Base-by-base conservation (phyloP, 169 alveolate species). In the Plasmodium coatneyi region DNA sequence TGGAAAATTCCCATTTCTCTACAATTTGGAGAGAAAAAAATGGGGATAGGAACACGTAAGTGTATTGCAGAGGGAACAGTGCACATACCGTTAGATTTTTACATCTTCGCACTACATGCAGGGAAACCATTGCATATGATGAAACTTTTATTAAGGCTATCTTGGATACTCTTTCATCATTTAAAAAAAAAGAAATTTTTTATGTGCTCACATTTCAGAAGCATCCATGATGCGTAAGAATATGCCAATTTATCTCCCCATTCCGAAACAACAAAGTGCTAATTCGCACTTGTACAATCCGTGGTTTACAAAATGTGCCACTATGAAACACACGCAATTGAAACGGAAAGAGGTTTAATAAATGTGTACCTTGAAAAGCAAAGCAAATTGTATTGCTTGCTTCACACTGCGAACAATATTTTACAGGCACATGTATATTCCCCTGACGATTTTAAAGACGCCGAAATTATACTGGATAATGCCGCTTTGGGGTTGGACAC, bases 381-480 rank as follows among this genome's bases (percentile, higher is more conserved):
- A 32, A 78, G 91, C 49, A 89, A 80, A 43, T 71, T 89, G 16
- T 89, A 79, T 80, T 89, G 94, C 78, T 70, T 89, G 71, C 83
- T 89, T 25, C 94, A 89, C 72, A 89, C 94, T 16, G 76, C 83
- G 49, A 89, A 89, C 74, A 89, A 89, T 80, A 89, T 89, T 19
- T 89, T 89, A 81, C 94, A 89, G 71, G 94, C 83, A 14, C 94
- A 89, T 43, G 76, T 89, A 66, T 89, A 80, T 66, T 56, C 90
- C 5, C 82, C 90, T 32, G 28, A 89, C 25, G 94, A 89, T 70
- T 89, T 89, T 89, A 79, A 41, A 70, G 78, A 80, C 43, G 70
- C 22, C 39, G 94, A 89, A 72, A 41, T 72, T 32, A 89, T 41
- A 12, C 32, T 89, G 5, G 74, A 80, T 56, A 43, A 41, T 28